Base-by-base conservation (phyloP, 176 grass and related monocot genomes). In the Cymbopogon citratus region DNA sequence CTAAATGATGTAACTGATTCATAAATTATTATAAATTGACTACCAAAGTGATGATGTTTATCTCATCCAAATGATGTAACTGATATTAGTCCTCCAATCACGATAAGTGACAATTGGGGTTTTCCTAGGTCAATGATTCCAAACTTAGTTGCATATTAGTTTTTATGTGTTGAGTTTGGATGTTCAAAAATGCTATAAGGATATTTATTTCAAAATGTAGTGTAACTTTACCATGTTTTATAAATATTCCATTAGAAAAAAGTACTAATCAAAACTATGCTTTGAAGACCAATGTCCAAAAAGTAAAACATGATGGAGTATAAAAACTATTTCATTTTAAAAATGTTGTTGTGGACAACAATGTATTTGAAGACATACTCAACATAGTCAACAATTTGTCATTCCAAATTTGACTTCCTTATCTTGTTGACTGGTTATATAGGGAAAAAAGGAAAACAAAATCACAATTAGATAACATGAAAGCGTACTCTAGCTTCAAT, bases 401-500 rank as follows among this genome's bases (percentile, higher is more conserved):
- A 16, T 73, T 80, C 25, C 10, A 16, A 73, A 4, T 19, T 66
- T 29, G 36, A 74, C 8, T 43, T 87, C 16, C 21, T 5, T 63
- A 51, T 36, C 52, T 46, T 5, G 4, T 69, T 71, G 70, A 54
- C 25, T 56, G 63, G 8, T 77, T 87, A 54, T 3, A 76, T 44
- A 44, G 33, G 14, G 57, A 70, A 59, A 70, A 3, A 65, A 56
- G 21, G 29, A 31, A 35, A 11, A 77, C 25, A 65, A 46, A 79
- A 79, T 81, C 1, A 39, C 40, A 36, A 57, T 24, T 9, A 24
- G 41, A 12, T 57, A 66, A 57, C n/a, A 49, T 16, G 38, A 51
- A 66, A 44, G 80, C 92, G 11, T 93, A 95, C 95, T 84, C 95
- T 85, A 79, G 92, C 95, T 94, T 98, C 95, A 81, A 98, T 84